A percentile compares a stretch with the other conserved stretches of the same genome.
Conservation (phyloP, 306 rosid genomes). For the Mimosa bimucronata region DNA sequence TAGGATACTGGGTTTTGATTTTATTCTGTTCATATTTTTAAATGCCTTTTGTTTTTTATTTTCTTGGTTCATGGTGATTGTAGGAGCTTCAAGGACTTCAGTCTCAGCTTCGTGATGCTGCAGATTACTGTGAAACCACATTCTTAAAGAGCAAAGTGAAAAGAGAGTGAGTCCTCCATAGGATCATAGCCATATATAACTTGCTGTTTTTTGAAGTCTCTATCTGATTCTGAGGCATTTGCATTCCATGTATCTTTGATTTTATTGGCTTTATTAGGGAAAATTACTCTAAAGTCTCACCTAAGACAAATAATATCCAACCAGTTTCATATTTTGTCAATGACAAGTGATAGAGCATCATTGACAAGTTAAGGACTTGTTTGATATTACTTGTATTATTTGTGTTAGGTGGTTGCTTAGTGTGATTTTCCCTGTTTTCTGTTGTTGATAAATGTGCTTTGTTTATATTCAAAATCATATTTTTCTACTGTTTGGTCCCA, state of each 20-base stretch:
- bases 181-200: neutral
- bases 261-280: neutral
- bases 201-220: neutral
- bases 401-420: too few relatives aligned
- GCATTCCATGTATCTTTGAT: neutral
- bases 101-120: conserved; percentile 78
- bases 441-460: neutral
- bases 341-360: too few relatives aligned
- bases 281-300: too few relatives aligned
- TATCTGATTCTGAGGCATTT: neutral
- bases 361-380: too few relatives aligned
- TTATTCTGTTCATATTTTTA: neutral
- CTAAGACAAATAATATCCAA: too few relatives aligned
- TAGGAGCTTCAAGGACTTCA: conserved; percentile 74
- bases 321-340: too few relatives aligned
- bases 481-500: neutral
- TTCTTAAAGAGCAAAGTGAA: conserved; percentile 63
- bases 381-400: too few relatives aligned
- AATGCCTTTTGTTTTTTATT: neutral
- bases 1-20: neutral
- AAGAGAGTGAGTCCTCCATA: conserved; percentile 55
- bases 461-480: neutral
- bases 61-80: conserved; percentile 2
- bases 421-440: too few relatives aligned
- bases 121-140: conserved; percentile 73